Percentiles rank a stretch among this genome's conserved stretches.
Evolutionary conservation across 768 basidiomycete genomes (phyloP).

Genomic region (Trametes meyenii): DNA sequence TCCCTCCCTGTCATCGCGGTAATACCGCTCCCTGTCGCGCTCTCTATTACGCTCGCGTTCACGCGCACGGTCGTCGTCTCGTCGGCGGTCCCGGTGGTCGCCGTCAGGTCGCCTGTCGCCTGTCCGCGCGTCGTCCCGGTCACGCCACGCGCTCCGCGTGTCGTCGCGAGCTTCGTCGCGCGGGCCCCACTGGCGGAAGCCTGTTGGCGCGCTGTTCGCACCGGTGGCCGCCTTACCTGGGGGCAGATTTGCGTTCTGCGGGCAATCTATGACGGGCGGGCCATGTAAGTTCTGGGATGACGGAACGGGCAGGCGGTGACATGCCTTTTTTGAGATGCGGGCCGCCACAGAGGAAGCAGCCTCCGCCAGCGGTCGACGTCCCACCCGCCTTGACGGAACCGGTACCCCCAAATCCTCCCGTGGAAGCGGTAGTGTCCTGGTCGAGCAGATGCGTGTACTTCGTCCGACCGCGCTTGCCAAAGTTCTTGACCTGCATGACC

Average conservation of each 20-base stretch:
- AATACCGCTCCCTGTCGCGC: conserved; percentile 8
- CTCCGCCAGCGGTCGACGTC: conserved; percentile 49
- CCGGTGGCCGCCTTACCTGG: conserved; percentile 35
- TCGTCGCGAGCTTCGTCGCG: conserved; percentile 21
- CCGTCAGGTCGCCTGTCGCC: conserved; percentile 27
- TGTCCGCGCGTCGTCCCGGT: conserved; percentile 24
- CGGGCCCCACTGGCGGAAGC: conserved; percentile 30
- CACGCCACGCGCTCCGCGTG: conserved; percentile 27
- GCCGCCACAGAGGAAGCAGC: conserved; percentile 94
- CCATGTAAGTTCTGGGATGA: not conserved
- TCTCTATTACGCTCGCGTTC: conserved; percentile 15
- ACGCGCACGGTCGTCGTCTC: conserved; percentile 10
- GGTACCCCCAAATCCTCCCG: conserved; percentile 67
- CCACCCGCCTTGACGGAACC: conserved; percentile 57
- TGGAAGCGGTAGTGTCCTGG: conserved; percentile 80
- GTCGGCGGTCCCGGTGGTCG: conserved; percentile 24
- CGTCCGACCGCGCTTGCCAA: conserved; percentile 88
- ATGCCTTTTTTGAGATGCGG: conserved; percentile 90
- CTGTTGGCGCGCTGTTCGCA: conserved; percentile 33
- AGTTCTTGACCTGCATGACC: conserved; percentile 97
- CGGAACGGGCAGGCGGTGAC: not conserved
- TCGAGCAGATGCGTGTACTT: conserved; percentile 97
- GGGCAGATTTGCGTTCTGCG: conserved; percentile 35
- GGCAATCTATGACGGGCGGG: conserved; percentile 35
- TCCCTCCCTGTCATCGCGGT: conserved; percentile 5